Percentiles rank a stretch among this genome's conserved stretches.
Evolutionary conservation across 768 basidiomycete species (phyloP).

Genomic region (Tylopilus cervinicoccineus): DNA sequence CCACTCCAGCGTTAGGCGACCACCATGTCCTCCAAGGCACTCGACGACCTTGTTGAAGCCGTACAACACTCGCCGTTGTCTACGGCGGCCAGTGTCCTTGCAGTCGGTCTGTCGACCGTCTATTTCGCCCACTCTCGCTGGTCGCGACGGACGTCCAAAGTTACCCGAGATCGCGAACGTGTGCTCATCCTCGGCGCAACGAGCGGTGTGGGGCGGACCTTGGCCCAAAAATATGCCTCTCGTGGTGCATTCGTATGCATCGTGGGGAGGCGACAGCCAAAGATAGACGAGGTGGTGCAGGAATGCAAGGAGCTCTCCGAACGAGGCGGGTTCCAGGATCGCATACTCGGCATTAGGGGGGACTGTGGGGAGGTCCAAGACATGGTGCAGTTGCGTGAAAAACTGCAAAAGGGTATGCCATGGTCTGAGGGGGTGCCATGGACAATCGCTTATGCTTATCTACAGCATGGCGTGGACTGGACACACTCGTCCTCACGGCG

Average conservation of each 20-base stretch:
- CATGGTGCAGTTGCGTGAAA: conserved; percentile 55
- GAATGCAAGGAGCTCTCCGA: conserved; percentile 47
- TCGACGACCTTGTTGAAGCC: conserved; percentile 3
- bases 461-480: conserved; percentile 76
- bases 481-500: conserved; percentile 78
- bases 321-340: conserved; percentile 19
- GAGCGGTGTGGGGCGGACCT: conserved; percentile 71
- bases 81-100: conserved; percentile 9
- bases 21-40: conserved; percentile 8
- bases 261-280: conserved; percentile 58
- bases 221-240: conserved; percentile 67
- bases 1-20: too few relatives aligned
- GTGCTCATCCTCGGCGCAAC: conserved; percentile 82
- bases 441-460: neutral
- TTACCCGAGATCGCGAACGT: conserved; percentile 53
- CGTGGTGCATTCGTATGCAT: conserved; percentile 76
- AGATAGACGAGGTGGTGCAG: conserved; percentile 52
- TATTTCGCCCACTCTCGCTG: conserved; percentile 17
- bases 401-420: conserved; percentile 48
- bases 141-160: conserved; percentile 30
- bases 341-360: conserved; percentile 48
- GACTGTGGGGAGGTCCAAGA: conserved; percentile 67
- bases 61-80: conserved; percentile 6
- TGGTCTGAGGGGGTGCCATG: neutral
- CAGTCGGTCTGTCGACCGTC: conserved; percentile 13